These are phyloP conservation scores for Aspergillus biplanus DNA, from an alignment of 495 filamentous ascomycete genomes.

Conservation along the genomic window DNA sequence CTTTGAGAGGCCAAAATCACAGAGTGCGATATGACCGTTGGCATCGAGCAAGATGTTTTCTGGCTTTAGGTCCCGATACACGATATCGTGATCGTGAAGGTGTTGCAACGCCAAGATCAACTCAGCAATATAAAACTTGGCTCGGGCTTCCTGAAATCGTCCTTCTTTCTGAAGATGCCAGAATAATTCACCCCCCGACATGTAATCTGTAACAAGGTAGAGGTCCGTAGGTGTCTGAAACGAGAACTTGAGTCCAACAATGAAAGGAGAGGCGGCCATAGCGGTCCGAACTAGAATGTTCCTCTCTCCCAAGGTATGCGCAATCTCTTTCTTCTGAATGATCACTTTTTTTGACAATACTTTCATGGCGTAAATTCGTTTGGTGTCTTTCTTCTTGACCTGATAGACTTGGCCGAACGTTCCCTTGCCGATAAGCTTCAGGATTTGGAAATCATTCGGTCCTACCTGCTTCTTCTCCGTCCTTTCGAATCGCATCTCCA, in stretches of 20 bases:
- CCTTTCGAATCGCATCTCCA: slow-evolving; percentile 83
- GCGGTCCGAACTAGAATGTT: slow-evolving; percentile 97
- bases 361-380: slow-evolving; percentile 98
- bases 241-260: slow-evolving; percentile 97
- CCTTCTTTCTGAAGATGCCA: slow-evolving; percentile 99
- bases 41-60: slow-evolving; percentile 86
- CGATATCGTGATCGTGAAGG: slow-evolving; percentile 94
- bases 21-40: slow-evolving; percentile 83
- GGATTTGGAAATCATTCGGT: slow-evolving; percentile 93
- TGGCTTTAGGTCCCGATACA: slow-evolving; percentile 90
- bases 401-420: slow-evolving; percentile 99
- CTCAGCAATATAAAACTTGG: slow-evolving; percentile 99
- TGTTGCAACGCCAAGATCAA: slow-evolving; percentile 94
- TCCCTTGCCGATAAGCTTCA: slow-evolving; percentile 96
- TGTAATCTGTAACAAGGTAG: slow-evolving; percentile 98
- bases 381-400: slow-evolving; percentile 96
- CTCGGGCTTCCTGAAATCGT: slow-evolving; percentile 89
- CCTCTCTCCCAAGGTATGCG: slow-evolving; percentile 93
- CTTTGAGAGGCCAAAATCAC: slow-evolving; percentile 93
- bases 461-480: slow-evolving; percentile 93
- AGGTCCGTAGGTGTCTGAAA: slow-evolving; percentile 98
- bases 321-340: slow-evolving; percentile 98
- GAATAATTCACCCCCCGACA: slow-evolving; percentile 98
- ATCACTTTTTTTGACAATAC: slow-evolving; percentile 99
- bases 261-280: slow-evolving; percentile 94